These are phyloP conservation scores for Psilocybe mexicana DNA, from an alignment of 1,284 basidiomycete species.

Conservation along the genomic window DNA sequence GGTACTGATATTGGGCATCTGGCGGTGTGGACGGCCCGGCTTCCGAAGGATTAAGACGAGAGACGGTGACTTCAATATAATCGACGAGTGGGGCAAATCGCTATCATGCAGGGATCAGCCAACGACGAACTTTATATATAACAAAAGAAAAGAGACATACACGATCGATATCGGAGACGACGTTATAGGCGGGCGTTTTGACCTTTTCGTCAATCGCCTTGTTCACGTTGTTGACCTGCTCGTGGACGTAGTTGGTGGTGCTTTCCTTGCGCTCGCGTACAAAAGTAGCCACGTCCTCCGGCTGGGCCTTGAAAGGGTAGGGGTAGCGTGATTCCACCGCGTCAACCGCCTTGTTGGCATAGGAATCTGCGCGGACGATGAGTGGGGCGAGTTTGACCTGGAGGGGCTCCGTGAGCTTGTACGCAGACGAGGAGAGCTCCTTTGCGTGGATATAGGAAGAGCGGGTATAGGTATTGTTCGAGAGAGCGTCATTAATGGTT, in stretches of 20 bases:
- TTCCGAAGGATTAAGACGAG: slow-evolving; percentile 49
- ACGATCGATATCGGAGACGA: slow-evolving; percentile 72
- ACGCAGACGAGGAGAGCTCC: slow-evolving; percentile 55
- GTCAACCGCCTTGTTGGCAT: slow-evolving; percentile 74
- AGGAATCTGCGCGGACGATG: slow-evolving; percentile 59
- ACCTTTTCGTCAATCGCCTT: slow-evolving; percentile 68
- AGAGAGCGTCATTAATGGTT: slow-evolving; percentile 59
- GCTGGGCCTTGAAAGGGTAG: slow-evolving; percentile 70
- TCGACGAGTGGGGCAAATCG: slow-evolving; percentile 72
- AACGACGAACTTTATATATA: neutral
- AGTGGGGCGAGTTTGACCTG: slow-evolving; percentile 65
- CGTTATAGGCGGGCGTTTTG: slow-evolving; percentile 59
- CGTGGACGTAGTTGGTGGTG: slow-evolving; percentile 38
- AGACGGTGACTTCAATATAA: slow-evolving; percentile 62
- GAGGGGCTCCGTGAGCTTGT: slow-evolving; percentile 63
- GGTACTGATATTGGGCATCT: slow-evolving; percentile 68
- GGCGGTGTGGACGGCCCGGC: slow-evolving; percentile 43
- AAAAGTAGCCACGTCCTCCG: slow-evolving; percentile 66
- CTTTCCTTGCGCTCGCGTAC: slow-evolving; percentile 57
- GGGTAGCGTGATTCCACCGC: slow-evolving; percentile 72
- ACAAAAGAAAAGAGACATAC: slow-evolving; percentile 37
- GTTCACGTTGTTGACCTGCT: slow-evolving; percentile 49
- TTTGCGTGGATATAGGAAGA: slow-evolving; percentile 65
- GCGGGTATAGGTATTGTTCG: slow-evolving; percentile 59
- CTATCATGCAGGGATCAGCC: slow-evolving; percentile 34